Conservation (phyloP, 192 early-diverging fungal genomes). For the Backusella macrospora region DNA sequence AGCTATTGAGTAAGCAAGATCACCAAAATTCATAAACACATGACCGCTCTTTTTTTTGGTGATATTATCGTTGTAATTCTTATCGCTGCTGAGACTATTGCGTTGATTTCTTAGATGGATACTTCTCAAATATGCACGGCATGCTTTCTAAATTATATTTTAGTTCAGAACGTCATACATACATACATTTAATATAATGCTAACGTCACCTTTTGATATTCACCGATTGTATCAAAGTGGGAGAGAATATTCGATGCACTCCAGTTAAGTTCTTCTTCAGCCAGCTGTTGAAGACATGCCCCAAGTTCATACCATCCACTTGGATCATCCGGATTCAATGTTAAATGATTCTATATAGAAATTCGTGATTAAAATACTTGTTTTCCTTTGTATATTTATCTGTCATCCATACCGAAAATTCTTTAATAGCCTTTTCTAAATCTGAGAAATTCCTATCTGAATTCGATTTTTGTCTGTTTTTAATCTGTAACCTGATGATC, state of each 20-base stretch:
- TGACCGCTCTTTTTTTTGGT: neutral
- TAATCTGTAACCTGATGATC: conserved; percentile 49
- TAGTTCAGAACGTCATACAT: neutral
- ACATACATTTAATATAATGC: neutral
- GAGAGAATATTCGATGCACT: conserved; percentile 61
- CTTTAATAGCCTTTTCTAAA: conserved; percentile 57
- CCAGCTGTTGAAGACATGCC: conserved; percentile 54
- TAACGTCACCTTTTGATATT: conserved; percentile 58
- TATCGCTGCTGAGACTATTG: neutral
- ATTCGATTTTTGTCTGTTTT: conserved; percentile 52
- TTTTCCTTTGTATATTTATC: neutral
- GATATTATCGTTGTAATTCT: conserved; percentile 18
- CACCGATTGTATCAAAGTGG: conserved; percentile 51
- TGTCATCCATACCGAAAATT: conserved; percentile 44
- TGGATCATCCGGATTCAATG: conserved; percentile 56
- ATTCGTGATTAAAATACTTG: neutral
- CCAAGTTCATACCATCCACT: conserved; percentile 71
- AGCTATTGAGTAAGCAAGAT: conserved; percentile 51
- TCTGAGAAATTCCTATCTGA: conserved; percentile 57
- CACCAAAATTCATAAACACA: conserved; percentile 57
- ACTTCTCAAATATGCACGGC: conserved; percentile 60
- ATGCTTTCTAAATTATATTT: conserved; percentile 51
- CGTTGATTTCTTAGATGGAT: conserved; percentile 8
- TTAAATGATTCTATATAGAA: conserved; percentile 46
- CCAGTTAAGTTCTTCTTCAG: conserved; percentile 66